Conservation (phyloP, 805 yeast species). For the Candida arabinofermentans region DNA sequence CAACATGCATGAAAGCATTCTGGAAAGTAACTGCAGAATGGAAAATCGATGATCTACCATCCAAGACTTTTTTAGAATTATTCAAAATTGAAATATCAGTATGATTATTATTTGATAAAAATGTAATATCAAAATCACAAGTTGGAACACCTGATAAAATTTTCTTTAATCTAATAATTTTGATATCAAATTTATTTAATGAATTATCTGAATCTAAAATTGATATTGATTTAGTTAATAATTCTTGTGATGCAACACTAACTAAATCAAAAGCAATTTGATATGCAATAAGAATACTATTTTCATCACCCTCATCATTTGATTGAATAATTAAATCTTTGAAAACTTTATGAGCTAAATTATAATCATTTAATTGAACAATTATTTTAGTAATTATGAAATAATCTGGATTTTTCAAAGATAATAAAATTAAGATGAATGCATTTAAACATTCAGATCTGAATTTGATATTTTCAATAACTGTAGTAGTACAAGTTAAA, state of each 20-base stretch:
- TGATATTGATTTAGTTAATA: conserved; percentile 55
- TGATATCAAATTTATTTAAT: conserved; percentile 24
- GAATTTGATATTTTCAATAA: conserved; percentile 61
- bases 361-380: conserved; percentile 78
- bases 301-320: conserved; percentile 14
- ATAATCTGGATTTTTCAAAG: conserved; percentile 67
- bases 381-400: conserved; percentile 81
- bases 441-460: conserved; percentile 60
- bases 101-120: conserved; percentile 79
- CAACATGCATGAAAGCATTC: conserved; percentile 92
- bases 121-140: conserved; percentile 87
- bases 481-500: conserved; percentile 65
- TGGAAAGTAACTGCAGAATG: conserved; percentile 95
- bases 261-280: conserved; percentile 96
- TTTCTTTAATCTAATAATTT: conserved; percentile 47
- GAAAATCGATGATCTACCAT: conserved; percentile 89
- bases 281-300: conserved; percentile 60
- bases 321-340: conserved; percentile 46
- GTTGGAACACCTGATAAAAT: conserved; percentile 91
- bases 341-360: conserved; percentile 66
- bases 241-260: conserved; percentile 84
- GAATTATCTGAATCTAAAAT: conserved; percentile 30
- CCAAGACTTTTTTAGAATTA: conserved; percentile 75
- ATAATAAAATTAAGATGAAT: conserved; percentile 56
- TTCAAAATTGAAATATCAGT: conserved; percentile 80